These are phyloP conservation scores for Tolypocladium amazonense DNA, from an alignment of 2,329 filamentous ascomycete species.

Conservation along the genomic window DNA sequence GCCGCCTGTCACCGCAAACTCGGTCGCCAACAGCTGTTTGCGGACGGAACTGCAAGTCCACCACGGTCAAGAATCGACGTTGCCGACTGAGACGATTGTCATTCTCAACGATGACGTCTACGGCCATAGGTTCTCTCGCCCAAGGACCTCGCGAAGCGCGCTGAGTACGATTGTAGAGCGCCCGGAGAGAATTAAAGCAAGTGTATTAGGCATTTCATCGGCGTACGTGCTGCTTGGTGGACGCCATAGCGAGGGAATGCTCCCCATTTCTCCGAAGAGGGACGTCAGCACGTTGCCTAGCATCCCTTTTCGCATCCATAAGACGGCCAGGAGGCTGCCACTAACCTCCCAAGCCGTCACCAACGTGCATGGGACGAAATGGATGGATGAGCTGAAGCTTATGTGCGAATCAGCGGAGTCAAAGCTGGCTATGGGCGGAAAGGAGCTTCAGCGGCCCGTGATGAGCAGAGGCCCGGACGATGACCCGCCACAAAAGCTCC, in stretches of 20 bases:
- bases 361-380: conserved; percentile 80
- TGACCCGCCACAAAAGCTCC: conserved; percentile 47
- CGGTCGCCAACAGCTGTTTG: conserved; percentile 60
- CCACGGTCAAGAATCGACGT: conserved; percentile 31
- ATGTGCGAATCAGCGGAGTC: conserved; percentile 77
- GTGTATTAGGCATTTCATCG: conserved; percentile 68
- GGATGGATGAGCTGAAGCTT: conserved; percentile 83
- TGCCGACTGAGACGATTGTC: conserved; percentile 57
- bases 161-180: conserved; percentile 83
- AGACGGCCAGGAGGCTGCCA: conserved; percentile 61
- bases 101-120: conserved; percentile 91
- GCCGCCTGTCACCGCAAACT: conserved; percentile 33
- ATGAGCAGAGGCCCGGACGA: conserved; percentile 41
- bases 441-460: conserved; percentile 64
- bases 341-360: conserved; percentile 70
- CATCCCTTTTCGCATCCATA: conserved; percentile 75
- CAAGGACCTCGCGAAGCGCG: conserved; percentile 59
- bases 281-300: conserved; percentile 42
- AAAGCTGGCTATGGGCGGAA: conserved; percentile 65
- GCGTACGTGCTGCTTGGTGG: conserved; percentile 88
- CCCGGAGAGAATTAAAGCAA: conserved; percentile 81
- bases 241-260: conserved; percentile 59
- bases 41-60: conserved; percentile 57
- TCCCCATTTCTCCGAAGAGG: conserved; percentile 55
- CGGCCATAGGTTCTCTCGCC: conserved; percentile 81